Conservation (phyloP, 257 asterid species). For the Lantana camara region DNA sequence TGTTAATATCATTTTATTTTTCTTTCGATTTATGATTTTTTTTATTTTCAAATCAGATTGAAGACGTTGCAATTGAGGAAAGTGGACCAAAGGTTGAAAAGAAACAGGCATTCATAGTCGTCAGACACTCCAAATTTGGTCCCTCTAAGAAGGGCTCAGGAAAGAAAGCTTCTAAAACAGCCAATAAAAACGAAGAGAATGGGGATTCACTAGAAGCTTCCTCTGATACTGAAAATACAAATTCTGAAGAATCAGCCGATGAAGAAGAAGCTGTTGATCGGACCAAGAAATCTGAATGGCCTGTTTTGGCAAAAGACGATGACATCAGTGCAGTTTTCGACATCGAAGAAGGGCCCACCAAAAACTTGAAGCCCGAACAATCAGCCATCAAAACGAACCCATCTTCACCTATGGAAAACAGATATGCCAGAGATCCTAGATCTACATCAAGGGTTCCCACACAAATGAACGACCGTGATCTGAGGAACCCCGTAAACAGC, state of each 20-base stretch:
- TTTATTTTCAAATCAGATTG: conserved; percentile 57
- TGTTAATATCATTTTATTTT: conserved; percentile 1
- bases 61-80: conserved; percentile 66
- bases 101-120: conserved; percentile 62
- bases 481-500: conserved; percentile 24
- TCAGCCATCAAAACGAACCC: neutral
- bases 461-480: conserved; percentile 23
- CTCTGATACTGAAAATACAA: conserved; percentile 23
- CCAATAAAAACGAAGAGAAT: conserved; percentile 16
- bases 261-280: conserved; percentile 31
- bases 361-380: conserved; percentile 8
- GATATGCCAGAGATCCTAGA: conserved; percentile 47
- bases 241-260: conserved; percentile 34
- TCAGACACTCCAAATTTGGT: conserved; percentile 81
- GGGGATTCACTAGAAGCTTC: conserved; percentile 20
- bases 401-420: conserved; percentile 36
- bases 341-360: conserved; percentile 19
- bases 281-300: conserved; percentile 34
- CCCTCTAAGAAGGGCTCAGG: conserved; percentile 55
- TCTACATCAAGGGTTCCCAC: conserved; percentile 31
- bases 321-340: conserved; percentile 34
- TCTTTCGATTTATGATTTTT: too few relatives aligned
- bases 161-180: conserved; percentile 47
- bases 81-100: conserved; percentile 56
- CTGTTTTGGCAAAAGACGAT: conserved; percentile 35